phyloP scores from a whole-genome alignment of 2,329 filamentous ascomycete species.

The Penicillium corylophilum region DNA sequence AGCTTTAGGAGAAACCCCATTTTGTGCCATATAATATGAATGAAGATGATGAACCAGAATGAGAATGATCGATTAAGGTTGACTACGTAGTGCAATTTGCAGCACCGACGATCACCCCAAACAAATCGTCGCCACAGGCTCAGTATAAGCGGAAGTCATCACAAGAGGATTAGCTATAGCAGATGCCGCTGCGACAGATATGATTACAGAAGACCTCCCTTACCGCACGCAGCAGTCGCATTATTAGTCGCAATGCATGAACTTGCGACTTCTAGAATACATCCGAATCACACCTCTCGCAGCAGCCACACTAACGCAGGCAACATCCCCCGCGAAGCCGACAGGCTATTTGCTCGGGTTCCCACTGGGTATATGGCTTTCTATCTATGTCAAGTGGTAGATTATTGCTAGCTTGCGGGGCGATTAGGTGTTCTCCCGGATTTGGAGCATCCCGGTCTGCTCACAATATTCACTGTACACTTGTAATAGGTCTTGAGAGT shows the following conservation, averaged over 20 bases:
- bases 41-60: no score
- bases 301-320: slow-evolving; percentile 5
- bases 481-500: not conserved
- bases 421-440: no score
- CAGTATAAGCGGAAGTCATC: not conserved
- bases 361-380: not conserved
- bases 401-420: not conserved
- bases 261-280: not conserved
- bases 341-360: not conserved
- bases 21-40: no score
- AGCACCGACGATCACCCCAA: not conserved
- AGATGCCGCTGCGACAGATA: not conserved
- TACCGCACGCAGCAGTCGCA: slow-evolving; percentile 4
- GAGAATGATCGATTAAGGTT: not conserved
- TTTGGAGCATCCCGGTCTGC: no score
- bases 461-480: not conserved
- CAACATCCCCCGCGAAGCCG: slow-evolving; percentile 5
- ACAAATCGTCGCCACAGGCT: not conserved
- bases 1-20: no score
- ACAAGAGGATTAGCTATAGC: not conserved
- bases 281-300: slow-evolving; percentile 2
- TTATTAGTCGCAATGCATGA: not conserved
- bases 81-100: no score
- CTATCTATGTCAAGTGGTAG: not conserved
- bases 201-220: not conserved